phyloP scores from a whole-genome alignment of 331 rosid genomes.

The Acacia pycnantha region DNA sequence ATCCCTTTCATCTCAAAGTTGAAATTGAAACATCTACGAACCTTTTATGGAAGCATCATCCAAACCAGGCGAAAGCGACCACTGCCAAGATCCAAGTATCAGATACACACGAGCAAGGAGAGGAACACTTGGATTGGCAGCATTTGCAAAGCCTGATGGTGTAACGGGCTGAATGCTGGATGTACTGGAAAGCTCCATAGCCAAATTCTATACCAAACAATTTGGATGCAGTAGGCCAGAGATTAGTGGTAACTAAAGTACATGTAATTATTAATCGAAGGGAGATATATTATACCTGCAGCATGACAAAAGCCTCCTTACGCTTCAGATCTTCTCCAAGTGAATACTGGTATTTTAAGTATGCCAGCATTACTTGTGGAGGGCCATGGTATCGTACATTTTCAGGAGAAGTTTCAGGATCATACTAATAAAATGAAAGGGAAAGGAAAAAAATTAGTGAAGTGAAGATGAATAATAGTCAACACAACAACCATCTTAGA shows the following conservation, averaged over 20 bases:
- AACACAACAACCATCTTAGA: constrained; percentile 24
- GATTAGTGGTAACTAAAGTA: constrained; percentile 8
- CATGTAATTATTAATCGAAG: not conserved
- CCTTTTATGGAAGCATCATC: constrained; percentile 90
- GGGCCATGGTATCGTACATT: constrained; percentile 74
- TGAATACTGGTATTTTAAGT: constrained; percentile 90
- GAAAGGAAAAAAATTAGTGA: constrained; percentile 8
- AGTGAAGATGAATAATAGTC: constrained; percentile 11
- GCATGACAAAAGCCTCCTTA: constrained; percentile 87
- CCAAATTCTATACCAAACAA: constrained; percentile 55
- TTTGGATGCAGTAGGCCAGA: constrained; percentile 24
- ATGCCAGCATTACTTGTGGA: constrained; percentile 94
- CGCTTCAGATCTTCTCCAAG: constrained; percentile 97
- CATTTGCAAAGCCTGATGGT: constrained; percentile 45
- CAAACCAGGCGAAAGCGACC: constrained; percentile 82
- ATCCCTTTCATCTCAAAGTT: not conserved
- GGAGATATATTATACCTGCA: constrained; percentile 61
- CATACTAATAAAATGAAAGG: constrained; percentile 54
- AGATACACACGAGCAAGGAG: constrained; percentile 89
- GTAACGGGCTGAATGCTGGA: constrained; percentile 55
- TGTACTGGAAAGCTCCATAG: constrained; percentile 67
- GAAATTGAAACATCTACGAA: constrained; percentile 26
- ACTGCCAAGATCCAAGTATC: constrained; percentile 79
- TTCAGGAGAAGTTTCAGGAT: constrained; percentile 85
- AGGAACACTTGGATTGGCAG: constrained; percentile 62